Base-by-base conservation (phyloP, 2,329 filamentous ascomycete genomes). In the Reticulascus tulasneorum region DNA sequence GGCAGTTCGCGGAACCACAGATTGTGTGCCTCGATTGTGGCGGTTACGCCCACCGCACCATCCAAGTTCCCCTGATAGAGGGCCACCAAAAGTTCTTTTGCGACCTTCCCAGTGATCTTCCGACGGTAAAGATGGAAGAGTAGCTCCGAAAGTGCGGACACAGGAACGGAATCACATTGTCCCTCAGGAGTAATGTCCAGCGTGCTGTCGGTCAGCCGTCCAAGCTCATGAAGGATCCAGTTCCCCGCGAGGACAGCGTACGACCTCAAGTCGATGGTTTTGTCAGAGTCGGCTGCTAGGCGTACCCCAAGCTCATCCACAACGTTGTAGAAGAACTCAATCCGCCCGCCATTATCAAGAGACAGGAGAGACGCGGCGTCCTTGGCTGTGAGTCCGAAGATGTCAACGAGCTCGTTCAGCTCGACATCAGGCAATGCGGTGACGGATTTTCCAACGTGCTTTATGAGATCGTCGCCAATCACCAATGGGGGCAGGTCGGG, bases 401-500 rank as follows among this genome's bases (percentile, higher is more conserved):
- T 60, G 1, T 64, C 48, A 2, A 79, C 71, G 4, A 94, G 67
- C 23, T 75, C 68, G 22, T 77, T 65, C 3, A 91, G 56, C 38
- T 86, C 76, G 12, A 73, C 66, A 47, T 95, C 89, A 0, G 90
- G 88, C 9, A 85, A 66, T 16, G 77, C 69, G 5, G 87, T 86
- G 40, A 95, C 63, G 0, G 73, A 83, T 1, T 60, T 48, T 15
- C 61, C 64, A 11, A 97, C 67, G 45, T 82, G 69, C 6, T 69
- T 54, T 5, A 96, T 66, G 1, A 97, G 69, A 38, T 86, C 80
- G 3, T 71, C 55, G 7, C 80, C 81, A 42, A 98, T 84, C 3
- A 89, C 56, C 2, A 98, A 69, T 2, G 93, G 88, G 0, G 78
- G 75, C 11, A 98, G 71, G 55, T 98, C 93, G 6, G 93, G 87